Evolutionary conservation across 257 asterid species (phyloP).

Genomic region (Solanum pennellii): DNA sequence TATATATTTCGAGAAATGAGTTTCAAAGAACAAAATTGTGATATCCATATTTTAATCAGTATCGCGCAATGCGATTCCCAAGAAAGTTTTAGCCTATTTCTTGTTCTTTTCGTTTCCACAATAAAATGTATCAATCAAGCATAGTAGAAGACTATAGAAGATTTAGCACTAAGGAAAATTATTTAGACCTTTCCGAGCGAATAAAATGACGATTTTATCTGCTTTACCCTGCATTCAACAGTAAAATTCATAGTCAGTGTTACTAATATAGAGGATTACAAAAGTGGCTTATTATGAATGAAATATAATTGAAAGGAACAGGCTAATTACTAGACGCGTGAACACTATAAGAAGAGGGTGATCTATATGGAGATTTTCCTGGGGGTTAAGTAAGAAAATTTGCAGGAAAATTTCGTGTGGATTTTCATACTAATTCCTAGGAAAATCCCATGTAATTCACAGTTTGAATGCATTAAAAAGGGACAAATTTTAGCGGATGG

Average conservation of each 20-base stretch:
- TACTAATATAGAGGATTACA: not conserved
- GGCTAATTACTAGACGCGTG: not conserved
- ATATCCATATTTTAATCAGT: not conserved
- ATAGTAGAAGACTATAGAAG: not conserved
- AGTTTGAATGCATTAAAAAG: too few species aligned
- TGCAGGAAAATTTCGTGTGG: too few species aligned
- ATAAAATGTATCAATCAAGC: not conserved
- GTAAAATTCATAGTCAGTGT: not conserved
- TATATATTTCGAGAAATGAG: not conserved
- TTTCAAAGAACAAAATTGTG: not conserved
- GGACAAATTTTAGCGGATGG: too few species aligned
- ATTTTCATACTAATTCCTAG: too few species aligned
- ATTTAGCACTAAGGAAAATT: not conserved
- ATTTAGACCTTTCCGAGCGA: slow-evolving; percentile 56
- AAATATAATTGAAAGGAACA: not conserved
- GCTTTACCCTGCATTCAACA: slow-evolving; percentile 48
- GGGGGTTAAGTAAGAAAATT: too few species aligned
- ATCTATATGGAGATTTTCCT: too few species aligned
- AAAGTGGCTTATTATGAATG: not conserved
- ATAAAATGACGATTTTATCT: slow-evolving; percentile 89
- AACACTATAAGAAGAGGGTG: too few species aligned
- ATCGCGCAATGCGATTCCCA: not conserved
- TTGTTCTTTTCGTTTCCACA: not conserved
- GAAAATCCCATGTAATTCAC: too few species aligned
- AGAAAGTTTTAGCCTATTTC: not conserved